A percentile compares a stretch with the other conserved stretches of the same genome.
Conservation (phyloP, 2,329 filamentous ascomycete genomes). For the Penicillium sp. region DNA sequence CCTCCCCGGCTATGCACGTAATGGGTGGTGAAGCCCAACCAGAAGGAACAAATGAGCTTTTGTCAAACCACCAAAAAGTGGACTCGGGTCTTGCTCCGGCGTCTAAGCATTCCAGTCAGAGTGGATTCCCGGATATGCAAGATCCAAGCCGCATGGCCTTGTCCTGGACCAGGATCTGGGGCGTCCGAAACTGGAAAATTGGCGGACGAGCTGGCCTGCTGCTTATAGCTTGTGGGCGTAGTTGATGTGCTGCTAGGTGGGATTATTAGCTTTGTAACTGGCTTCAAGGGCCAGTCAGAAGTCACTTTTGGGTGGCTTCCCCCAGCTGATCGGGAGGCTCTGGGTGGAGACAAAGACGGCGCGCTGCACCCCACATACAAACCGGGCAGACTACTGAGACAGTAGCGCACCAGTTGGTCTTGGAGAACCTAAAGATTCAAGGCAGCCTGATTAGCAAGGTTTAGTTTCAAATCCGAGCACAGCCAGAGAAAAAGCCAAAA, state of each 20-base stretch:
- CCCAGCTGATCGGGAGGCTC: neutral
- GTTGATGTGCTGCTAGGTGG: neutral
- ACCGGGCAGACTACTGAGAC: neutral
- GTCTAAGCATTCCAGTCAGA: slow-evolving; percentile 36
- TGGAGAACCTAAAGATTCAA: neutral
- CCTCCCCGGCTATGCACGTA: slow-evolving; percentile 40
- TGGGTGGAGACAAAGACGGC: slow-evolving; percentile 1
- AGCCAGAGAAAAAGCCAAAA: neutral
- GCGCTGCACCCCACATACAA: neutral
- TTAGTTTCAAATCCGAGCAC: neutral
- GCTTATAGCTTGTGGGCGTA: neutral
- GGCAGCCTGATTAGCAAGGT: slow-evolving; percentile 3
- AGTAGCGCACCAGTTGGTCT: neutral
- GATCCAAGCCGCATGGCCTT: slow-evolving; percentile 25
- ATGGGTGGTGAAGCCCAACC: slow-evolving; percentile 26
- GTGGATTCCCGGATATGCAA: slow-evolving; percentile 26
- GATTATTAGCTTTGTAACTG: neutral
- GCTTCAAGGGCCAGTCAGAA: neutral
- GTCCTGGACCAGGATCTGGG: slow-evolving; percentile 6
- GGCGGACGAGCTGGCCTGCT: slow-evolving; percentile 1
- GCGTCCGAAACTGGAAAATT: neutral
- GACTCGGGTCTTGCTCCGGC: slow-evolving; percentile 30
- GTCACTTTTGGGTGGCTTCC: neutral
- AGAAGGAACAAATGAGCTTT: slow-evolving; percentile 5
- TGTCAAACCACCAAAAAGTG: slow-evolving; percentile 22